A percentile compares a stretch with the other conserved stretches of the same genome.
These are phyloP conservation scores for Cercis canadensis DNA, from an alignment of 306 rosid genomes.

Conservation along the genomic window DNA sequence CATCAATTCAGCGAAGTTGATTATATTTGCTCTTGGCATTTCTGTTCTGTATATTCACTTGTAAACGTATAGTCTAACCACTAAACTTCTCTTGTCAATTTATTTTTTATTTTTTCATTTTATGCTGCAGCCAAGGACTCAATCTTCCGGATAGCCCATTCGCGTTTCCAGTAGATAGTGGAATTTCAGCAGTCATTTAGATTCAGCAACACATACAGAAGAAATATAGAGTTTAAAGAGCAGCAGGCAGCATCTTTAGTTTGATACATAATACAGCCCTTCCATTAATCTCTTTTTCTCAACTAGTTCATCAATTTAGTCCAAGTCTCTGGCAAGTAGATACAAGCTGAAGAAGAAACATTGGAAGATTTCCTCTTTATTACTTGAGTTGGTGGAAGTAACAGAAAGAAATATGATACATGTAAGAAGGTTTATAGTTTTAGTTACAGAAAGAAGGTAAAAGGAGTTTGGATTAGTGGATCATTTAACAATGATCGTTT, in stretches of 20 bases:
- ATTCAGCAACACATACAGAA: slow-evolving; percentile 32
- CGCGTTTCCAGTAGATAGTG: slow-evolving; percentile 39
- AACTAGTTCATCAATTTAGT: slow-evolving; percentile 30
- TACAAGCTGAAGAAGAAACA: slow-evolving; percentile 32
- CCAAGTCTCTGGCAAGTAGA: slow-evolving; percentile 25
- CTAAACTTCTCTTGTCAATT: neutral
- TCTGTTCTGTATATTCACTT: too few species aligned
- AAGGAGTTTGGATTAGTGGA: slow-evolving; percentile 25
- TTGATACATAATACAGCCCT: slow-evolving; percentile 30
- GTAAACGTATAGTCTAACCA: too few species aligned
- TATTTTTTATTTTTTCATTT: neutral
- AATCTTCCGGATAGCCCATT: slow-evolving; percentile 87
- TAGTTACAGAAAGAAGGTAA: slow-evolving; percentile 24
- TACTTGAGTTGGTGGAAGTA: slow-evolving; percentile 38
- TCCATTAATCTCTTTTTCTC: slow-evolving; percentile 14
- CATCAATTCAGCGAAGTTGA: too few species aligned
- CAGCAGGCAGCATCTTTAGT: slow-evolving; percentile 27
- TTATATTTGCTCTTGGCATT: too few species aligned
- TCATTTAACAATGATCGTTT: slow-evolving; percentile 14
- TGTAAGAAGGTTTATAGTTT: slow-evolving; percentile 39
- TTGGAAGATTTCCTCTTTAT: slow-evolving; percentile 28
- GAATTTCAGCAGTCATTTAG: slow-evolving; percentile 39
- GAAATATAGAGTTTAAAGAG: slow-evolving; percentile 41
- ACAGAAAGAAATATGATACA: slow-evolving; percentile 32
- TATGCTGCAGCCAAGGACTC: slow-evolving; percentile 52